Evolutionary conservation across 768 basidiomycete species (phyloP), one percentile per base, ranked within the genome.

Genomic region (Mycena capillaripes): DNA sequence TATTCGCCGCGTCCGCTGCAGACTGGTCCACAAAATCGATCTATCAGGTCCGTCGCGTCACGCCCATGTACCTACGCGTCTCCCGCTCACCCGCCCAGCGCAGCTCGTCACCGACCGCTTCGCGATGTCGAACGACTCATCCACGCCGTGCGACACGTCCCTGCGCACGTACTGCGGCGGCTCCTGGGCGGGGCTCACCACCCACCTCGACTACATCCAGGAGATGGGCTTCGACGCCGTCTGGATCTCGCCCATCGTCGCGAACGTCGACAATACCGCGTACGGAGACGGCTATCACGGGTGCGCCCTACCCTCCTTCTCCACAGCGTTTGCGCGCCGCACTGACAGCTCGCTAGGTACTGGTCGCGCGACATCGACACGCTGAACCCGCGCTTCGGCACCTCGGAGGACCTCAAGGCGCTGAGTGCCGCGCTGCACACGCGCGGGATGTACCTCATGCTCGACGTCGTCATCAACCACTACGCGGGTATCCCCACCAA

Each of bases 401-500:
- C 92, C 1, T 82, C 90, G 1, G 88, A 90, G 66, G 95, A 96
- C 77, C 86, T 96, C 60, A 92, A 91, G 75, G 85, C 86, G 12
- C 89, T 96, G 59, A 88, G 89, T 19, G 79, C 80, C 25, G 94
- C 91, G 61, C 77, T 95, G 9, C 95, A 94, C 80, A 86, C 46
- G 85, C 86, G 77, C 88, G 90, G 89, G 81, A 82, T 82, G 88
- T 85, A 77, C 68, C 82, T 95, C 76, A 94, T 93, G 92, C 86
- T 95, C 46, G 93, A 94, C 76, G 82, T 92, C 23, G 91, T 95
- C 68, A 88, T 92, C 56, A 95, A 95, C 81, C 92, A 95, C 89
- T 71, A 62, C 52, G 71, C 69, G n/a, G 65, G 73, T 48, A 46
- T 65, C 32, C 77, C 78, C 38, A 74, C 71, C n/a, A 69, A 72